Evolutionary conservation across 208 protist genomes (phyloP).

Genomic region (Acanthamoeba sp.): DNA sequence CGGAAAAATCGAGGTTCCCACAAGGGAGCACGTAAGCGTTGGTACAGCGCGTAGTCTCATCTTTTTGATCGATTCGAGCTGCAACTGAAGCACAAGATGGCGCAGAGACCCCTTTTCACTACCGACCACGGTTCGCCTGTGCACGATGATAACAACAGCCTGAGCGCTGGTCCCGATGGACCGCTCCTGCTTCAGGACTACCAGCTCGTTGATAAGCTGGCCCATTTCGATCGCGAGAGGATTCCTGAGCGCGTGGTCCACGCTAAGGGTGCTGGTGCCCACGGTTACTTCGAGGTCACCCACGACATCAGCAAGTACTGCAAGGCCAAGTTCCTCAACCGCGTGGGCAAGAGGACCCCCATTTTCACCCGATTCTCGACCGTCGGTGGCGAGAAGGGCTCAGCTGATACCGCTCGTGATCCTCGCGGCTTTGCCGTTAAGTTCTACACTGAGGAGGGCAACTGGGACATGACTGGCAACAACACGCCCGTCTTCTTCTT

Average conservation of each 20-base stretch:
- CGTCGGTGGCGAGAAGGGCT: conserved; percentile 89
- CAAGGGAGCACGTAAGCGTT: no score
- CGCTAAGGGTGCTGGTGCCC: conserved; percentile 84
- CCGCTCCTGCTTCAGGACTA: conserved; percentile 89
- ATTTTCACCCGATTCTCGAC: conserved; percentile 92
- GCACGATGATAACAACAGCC: conserved; percentile 85
- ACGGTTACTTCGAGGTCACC: conserved; percentile 89
- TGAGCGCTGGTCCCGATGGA: conserved; percentile 82
- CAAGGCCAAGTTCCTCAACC: conserved; percentile 89
- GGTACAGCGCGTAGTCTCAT: no score
- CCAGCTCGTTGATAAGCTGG: conserved; percentile 89
- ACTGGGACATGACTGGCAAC: conserved; percentile 92
- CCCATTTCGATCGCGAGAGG: conserved; percentile 90
- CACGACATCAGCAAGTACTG: conserved; percentile 89
- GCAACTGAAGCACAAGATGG: background rate
- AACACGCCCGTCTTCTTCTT: conserved; percentile 93
- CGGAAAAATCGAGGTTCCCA: no score
- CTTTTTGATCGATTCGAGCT: background rate
- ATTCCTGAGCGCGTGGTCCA: conserved; percentile 90
- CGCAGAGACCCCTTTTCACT: conserved; percentile 77
- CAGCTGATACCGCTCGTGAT: conserved; percentile 88
- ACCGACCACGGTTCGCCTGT: conserved; percentile 81
- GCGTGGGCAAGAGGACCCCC: conserved; percentile 89
- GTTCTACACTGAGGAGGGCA: conserved; percentile 93
- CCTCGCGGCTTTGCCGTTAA: conserved; percentile 90